A percentile compares a stretch with the other conserved stretches of the same genome.
These are phyloP conservation scores for Striga hermonthica DNA, from an alignment of 305 asterid genomes.

Conservation along the genomic window DNA sequence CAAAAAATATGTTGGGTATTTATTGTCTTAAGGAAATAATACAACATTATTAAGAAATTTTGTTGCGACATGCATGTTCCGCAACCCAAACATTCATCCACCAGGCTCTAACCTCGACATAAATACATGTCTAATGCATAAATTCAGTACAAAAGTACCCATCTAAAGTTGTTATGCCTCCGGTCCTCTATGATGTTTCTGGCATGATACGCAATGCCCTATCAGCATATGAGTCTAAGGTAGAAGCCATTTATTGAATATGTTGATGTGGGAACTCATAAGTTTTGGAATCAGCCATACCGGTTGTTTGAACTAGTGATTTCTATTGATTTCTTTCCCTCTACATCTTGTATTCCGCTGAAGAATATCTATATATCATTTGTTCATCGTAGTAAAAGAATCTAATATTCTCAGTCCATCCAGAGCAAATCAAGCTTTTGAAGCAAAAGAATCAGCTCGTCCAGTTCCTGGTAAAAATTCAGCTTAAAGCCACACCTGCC, in stretches of 20 bases:
- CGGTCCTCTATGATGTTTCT: slow-evolving; percentile 90
- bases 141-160: too few species aligned
- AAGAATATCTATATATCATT: slow-evolving; percentile 18
- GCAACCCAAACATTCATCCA: too few species aligned
- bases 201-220: slow-evolving; percentile 79
- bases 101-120: too few species aligned
- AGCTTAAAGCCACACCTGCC: slow-evolving; percentile 6
- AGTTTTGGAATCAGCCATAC: slow-evolving; percentile 12
- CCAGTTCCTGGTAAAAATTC: slow-evolving; percentile 63
- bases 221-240: slow-evolving; percentile 89
- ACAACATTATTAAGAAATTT: too few species aligned
- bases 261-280: slow-evolving; percentile 15
- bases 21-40: too few species aligned
- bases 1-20: too few species aligned
- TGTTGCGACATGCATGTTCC: too few species aligned
- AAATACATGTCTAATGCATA: too few species aligned
- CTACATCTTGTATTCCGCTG: slow-evolving; percentile 22
- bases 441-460: slow-evolving; percentile 92
- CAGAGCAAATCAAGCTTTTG: slow-evolving; percentile 80
- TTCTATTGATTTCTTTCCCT: slow-evolving; percentile 20
- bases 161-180: too few species aligned
- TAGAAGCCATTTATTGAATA: slow-evolving; percentile 33
- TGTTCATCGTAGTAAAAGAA: slow-evolving; percentile 34
- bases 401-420: slow-evolving; percentile 80
- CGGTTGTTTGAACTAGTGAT: slow-evolving; percentile 19